Conservation (phyloP, 1,139 yeast species). For the Pichia sp. region DNA sequence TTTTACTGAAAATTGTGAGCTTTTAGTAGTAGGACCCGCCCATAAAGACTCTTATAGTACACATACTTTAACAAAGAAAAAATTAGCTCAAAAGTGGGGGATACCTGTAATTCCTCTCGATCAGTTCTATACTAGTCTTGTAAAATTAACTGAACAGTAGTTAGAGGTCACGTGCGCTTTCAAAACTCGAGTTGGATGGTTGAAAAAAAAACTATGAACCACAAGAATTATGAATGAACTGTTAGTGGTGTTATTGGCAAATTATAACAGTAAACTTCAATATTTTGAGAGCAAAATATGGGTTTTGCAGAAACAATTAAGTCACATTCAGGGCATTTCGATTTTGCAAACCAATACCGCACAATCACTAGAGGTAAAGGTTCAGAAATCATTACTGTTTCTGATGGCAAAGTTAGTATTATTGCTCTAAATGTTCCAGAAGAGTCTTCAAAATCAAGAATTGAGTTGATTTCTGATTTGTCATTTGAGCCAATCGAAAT, state of each 20-base stretch:
- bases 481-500: slow-evolving; percentile 21
- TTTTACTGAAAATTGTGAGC: slow-evolving; percentile 51
- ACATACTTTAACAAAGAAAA: slow-evolving; percentile 14
- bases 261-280: too few species aligned
- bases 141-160: too few species aligned
- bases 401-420: slow-evolving; percentile 16
- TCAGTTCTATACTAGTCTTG: slow-evolving; percentile 12
- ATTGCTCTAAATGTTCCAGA: slow-evolving; percentile 12
- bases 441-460: neutral
- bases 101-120: slow-evolving; percentile 15
- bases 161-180: too few species aligned
- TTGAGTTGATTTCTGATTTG: slow-evolving; percentile 3
- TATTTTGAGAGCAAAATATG: too few species aligned
- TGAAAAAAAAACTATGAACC: too few species aligned
- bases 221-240: too few species aligned
- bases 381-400: slow-evolving; percentile 21
- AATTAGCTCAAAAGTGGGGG: slow-evolving; percentile 22
- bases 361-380: slow-evolving; percentile 23
- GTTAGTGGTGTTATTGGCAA: neutral
- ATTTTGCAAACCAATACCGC: slow-evolving; percentile 11
- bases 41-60: neutral
- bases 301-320: slow-evolving; percentile 2
- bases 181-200: too few species aligned
- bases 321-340: slow-evolving; percentile 6
- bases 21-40: slow-evolving; percentile 37